A percentile compares a stretch with the other conserved stretches of the same genome.
Conservation (phyloP, 2,329 filamentous ascomycete species). For the Trichoderma semiorbis region DNA sequence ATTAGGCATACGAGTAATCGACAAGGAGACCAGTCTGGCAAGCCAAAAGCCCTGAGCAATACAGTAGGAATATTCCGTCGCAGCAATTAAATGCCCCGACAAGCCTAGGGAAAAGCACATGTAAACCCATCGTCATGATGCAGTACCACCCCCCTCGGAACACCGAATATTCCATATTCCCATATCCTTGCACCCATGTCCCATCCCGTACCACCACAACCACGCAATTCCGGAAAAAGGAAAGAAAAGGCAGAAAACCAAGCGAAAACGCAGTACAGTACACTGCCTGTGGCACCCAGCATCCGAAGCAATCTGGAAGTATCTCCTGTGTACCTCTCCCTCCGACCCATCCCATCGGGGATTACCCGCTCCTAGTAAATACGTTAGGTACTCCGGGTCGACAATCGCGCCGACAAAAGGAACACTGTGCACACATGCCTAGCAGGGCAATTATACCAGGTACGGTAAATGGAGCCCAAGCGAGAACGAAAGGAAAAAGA, state of each 20-base stretch:
- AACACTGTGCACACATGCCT: too few species aligned
- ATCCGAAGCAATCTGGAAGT: too few species aligned
- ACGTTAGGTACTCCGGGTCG: background rate
- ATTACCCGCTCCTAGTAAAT: background rate
- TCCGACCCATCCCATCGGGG: background rate
- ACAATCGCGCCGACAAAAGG: conserved; percentile 1
- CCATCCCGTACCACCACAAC: background rate
- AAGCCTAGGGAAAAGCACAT: background rate
- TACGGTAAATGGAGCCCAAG: too few species aligned
- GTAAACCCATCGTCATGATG: background rate
- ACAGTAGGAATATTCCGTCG: background rate
- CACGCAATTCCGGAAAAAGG: background rate
- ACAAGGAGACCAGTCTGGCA: too few species aligned
- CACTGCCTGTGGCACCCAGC: background rate
- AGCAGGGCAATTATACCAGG: too few species aligned
- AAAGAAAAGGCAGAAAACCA: background rate
- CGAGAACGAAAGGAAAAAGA: background rate
- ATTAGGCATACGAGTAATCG: too few species aligned
- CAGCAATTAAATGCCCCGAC: background rate
- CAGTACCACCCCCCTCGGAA: background rate
- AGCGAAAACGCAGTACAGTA: too few species aligned
- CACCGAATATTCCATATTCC: background rate
- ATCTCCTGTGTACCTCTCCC: background rate
- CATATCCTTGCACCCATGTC: background rate
- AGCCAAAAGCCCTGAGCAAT: background rate